Conservation (phyloP, 768 basidiomycete genomes). For the Russula lepida region DNA sequence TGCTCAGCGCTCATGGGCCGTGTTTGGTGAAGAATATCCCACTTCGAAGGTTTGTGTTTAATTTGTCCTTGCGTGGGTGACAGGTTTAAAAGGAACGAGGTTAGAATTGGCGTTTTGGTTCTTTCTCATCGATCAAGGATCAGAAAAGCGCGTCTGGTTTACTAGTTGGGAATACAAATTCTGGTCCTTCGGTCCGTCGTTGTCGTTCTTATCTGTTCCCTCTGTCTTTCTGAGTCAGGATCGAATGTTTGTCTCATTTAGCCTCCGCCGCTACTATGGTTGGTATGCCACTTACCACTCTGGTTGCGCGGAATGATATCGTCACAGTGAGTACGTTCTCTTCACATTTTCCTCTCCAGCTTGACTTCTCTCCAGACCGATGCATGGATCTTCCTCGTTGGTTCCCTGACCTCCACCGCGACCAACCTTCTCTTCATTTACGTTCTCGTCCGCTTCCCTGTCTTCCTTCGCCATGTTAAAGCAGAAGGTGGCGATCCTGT, state of each 20-base stretch:
- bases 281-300: conserved; percentile 63
- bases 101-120: conserved; percentile 76
- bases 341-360: background rate
- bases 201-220: background rate
- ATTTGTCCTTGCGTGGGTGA: background rate
- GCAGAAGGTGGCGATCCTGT: conserved; percentile 65
- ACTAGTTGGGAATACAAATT: conserved; percentile 66
- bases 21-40: conserved; percentile 47
- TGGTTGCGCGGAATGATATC: conserved; percentile 50
- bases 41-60: conserved; percentile 57
- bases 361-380: conserved; percentile 39
- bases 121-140: conserved; percentile 73
- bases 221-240: background rate
- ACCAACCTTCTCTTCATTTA: conserved; percentile 67
- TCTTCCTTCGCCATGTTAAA: conserved; percentile 62
- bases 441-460: conserved; percentile 62
- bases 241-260: conserved; percentile 22
- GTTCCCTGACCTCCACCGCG: conserved; percentile 52
- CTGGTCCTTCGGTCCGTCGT: conserved; percentile 56
- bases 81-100: background rate
- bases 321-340: conserved; percentile 38
- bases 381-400: conserved; percentile 70
- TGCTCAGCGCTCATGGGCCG: background rate
- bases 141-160: conserved; percentile 67
- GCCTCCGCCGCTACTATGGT: conserved; percentile 57